phyloP scores from a whole-genome alignment of 2,329 filamentous ascomycete species.

The Drechslerella coelobrocha region DNA sequence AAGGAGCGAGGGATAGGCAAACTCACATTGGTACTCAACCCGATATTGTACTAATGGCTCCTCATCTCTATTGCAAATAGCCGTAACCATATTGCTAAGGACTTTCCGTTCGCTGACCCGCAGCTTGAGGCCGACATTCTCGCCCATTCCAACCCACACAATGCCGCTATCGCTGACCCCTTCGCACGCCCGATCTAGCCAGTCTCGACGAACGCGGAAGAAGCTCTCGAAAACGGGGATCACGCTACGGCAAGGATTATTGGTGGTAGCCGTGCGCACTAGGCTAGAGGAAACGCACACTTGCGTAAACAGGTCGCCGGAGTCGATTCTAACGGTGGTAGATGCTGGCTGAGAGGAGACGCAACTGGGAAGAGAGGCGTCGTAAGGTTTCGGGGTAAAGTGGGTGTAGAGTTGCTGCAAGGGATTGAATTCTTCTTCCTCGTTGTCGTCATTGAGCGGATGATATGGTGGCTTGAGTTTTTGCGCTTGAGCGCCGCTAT shows the following conservation, averaged over 20 bases:
- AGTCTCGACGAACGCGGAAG: conserved; percentile 32
- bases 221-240: conserved; percentile 39
- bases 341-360: conserved; percentile 4
- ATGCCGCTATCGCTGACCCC: background rate
- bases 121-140: conserved; percentile 38
- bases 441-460: conserved; percentile 2
- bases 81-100: conserved; percentile 8
- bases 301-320: conserved; percentile 42
- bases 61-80: conserved; percentile 21
- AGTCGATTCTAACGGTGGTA: conserved; percentile 30
- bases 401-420: conserved; percentile 30
- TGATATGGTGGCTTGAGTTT: conserved; percentile 17
- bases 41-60: conserved; percentile 30
- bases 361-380: background rate
- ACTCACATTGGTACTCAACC: conserved; percentile 40
- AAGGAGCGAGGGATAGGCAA: no score
- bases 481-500: conserved; percentile 7
- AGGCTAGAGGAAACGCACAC: conserved; percentile 30
- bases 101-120: conserved; percentile 22
- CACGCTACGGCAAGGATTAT: conserved; percentile 9
- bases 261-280: conserved; percentile 2
- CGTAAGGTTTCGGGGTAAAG: conserved; percentile 23
- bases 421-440: conserved; percentile 21
- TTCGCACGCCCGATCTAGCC: conserved; percentile 29
- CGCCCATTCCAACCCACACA: conserved; percentile 42